phyloP scores from a whole-genome alignment of 1,284 basidiomycete genomes.

The Austroboletus niveus region DNA sequence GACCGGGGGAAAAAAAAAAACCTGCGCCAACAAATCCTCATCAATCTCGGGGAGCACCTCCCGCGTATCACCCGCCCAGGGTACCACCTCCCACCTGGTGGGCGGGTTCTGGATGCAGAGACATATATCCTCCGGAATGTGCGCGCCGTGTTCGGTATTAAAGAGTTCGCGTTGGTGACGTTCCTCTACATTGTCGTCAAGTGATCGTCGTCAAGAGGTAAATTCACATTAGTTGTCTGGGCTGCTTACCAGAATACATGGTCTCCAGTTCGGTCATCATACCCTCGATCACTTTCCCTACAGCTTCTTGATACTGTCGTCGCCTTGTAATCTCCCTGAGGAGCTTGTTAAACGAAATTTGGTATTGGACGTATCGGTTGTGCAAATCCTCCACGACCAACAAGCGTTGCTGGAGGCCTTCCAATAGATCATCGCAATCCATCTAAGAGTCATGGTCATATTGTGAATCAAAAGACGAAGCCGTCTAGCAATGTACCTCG shows the following conservation, averaged over 20 bases:
- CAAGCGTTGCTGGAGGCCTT: constrained; percentile 57
- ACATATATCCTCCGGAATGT: constrained; percentile 75
- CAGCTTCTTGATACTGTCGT: constrained; percentile 58
- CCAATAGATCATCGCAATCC: constrained; percentile 53
- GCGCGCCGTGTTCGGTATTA: constrained; percentile 64
- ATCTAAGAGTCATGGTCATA: constrained; percentile 32
- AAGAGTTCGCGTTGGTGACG: constrained; percentile 61
- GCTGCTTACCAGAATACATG: constrained; percentile 58
- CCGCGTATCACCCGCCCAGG: constrained; percentile 47
- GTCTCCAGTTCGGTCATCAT: constrained; percentile 62
- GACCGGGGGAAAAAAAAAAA: constrained; percentile 1
- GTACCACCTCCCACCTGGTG: constrained; percentile 63
- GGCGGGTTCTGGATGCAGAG: constrained; percentile 69
- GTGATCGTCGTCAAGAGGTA: background rate
- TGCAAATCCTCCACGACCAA: constrained; percentile 60
- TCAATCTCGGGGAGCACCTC: constrained; percentile 62
- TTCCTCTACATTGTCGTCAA: constrained; percentile 52
- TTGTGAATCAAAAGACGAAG: background rate
- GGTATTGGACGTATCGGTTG: constrained; percentile 62
- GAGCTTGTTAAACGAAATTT: constrained; percentile 67
- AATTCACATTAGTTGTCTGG: background rate
- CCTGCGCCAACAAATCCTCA: constrained; percentile 55
- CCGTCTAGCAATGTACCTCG: constrained; percentile 44
- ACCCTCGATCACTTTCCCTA: constrained; percentile 59
- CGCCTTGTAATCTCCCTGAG: constrained; percentile 71